Evolutionary conservation across 257 asterid species (phyloP).

Genomic region (Eucommia ulmoides): DNA sequence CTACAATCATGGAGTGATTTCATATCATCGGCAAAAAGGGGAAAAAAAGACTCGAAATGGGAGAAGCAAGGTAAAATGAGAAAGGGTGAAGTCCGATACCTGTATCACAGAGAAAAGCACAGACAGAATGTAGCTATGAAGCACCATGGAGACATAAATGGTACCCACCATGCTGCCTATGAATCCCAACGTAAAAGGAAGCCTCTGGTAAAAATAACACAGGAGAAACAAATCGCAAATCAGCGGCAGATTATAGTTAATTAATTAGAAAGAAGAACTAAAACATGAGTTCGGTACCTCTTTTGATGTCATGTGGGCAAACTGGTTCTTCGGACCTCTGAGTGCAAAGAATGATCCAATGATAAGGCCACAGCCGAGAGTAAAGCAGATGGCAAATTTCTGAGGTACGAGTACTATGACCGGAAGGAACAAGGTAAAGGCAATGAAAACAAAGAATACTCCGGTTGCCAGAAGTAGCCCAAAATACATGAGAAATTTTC

Average conservation of each 20-base stretch:
- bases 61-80: background rate
- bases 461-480: conserved; percentile 76
- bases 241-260: conserved; percentile 4
- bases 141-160: conserved; percentile 86
- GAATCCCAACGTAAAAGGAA: conserved; percentile 84
- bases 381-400: conserved; percentile 84
- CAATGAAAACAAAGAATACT: conserved; percentile 75
- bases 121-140: conserved; percentile 86
- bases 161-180: conserved; percentile 87
- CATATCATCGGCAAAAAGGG: background rate
- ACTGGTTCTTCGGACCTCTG: conserved; percentile 76
- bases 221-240: conserved; percentile 11
- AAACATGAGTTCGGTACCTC: conserved; percentile 38
- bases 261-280: background rate
- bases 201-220: conserved; percentile 49
- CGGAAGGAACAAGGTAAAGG: conserved; percentile 81
- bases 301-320: conserved; percentile 67
- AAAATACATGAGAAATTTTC: conserved; percentile 83
- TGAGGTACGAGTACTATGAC: conserved; percentile 86
- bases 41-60: background rate
- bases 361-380: conserved; percentile 71
- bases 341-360: conserved; percentile 90
- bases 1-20: conserved; percentile 24
- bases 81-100: conserved; percentile 30
- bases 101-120: conserved; percentile 75